Percentiles rank a stretch among this genome's conserved stretches.
Conservation (phyloP, 805 yeast species). For the Cyberlindnera japonica region DNA sequence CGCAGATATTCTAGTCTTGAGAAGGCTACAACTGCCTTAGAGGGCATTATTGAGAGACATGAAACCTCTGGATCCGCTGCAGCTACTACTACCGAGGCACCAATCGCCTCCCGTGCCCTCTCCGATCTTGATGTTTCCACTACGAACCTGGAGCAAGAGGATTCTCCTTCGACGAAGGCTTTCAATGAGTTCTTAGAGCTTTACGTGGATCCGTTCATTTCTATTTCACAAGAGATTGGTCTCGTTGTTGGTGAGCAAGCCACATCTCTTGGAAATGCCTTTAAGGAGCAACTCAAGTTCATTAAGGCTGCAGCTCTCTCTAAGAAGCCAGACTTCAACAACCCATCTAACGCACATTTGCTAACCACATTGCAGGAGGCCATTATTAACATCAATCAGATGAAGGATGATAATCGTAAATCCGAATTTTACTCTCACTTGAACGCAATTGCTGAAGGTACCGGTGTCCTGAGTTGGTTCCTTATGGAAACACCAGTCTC, state of each 20-base stretch:
- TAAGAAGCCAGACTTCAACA: slow-evolving; percentile 58
- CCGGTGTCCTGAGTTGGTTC: slow-evolving; percentile 90
- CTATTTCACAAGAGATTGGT: slow-evolving; percentile 50
- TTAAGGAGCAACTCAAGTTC: slow-evolving; percentile 54
- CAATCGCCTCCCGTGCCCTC: slow-evolving; percentile 7
- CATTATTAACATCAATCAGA: slow-evolving; percentile 51
- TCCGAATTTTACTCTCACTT: slow-evolving; percentile 66
- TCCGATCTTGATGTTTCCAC: slow-evolving; percentile 12
- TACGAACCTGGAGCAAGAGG: slow-evolving; percentile 13
- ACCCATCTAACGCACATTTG: slow-evolving; percentile 51
- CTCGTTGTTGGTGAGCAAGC: slow-evolving; percentile 57
- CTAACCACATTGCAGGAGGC: slow-evolving; percentile 64
- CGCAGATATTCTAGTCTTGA: slow-evolving; percentile 19
- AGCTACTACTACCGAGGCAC: slow-evolving; percentile 2
- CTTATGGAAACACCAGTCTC: slow-evolving; percentile 72
- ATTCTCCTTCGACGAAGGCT: slow-evolving; percentile 40
- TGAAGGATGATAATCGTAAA: slow-evolving; percentile 73
- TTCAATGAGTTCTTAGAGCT: slow-evolving; percentile 53
- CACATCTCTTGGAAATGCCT: slow-evolving; percentile 44
- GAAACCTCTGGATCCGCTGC: slow-evolving; percentile 1
- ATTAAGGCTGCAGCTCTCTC: slow-evolving; percentile 56
- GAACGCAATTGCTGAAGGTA: slow-evolving; percentile 84
- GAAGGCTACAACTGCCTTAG: slow-evolving; percentile 28
- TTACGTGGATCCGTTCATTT: slow-evolving; percentile 57
- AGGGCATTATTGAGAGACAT: slow-evolving; percentile 24